A percentile compares a stretch with the other conserved stretches of the same genome.
phyloP scores from a whole-genome alignment of 345 rosid genomes.

The Geranium rotundifolium region DNA sequence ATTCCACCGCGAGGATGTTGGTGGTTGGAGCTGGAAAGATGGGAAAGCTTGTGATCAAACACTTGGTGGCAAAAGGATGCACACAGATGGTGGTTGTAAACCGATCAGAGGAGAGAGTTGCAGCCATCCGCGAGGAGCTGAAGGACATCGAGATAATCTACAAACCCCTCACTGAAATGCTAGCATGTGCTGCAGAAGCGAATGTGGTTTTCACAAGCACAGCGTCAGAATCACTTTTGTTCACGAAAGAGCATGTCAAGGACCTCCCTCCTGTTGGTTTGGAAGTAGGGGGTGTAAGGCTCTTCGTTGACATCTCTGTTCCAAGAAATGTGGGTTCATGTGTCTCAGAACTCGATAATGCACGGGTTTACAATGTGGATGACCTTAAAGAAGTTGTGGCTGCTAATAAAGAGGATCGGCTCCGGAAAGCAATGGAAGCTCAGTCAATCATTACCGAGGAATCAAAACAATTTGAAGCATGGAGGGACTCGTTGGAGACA shows the following conservation, averaged over 20 bases:
- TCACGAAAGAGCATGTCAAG: slow-evolving; percentile 53
- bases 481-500: slow-evolving; percentile 94
- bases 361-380: slow-evolving; percentile 75
- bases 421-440: slow-evolving; percentile 94
- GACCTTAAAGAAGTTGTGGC: slow-evolving; percentile 97
- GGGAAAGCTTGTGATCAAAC: slow-evolving; percentile 83
- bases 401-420: slow-evolving; percentile 89
- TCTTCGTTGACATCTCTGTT: slow-evolving; percentile 85
- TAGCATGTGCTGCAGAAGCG: slow-evolving; percentile 63
- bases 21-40: slow-evolving; percentile 69
- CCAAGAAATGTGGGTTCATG: slow-evolving; percentile 91
- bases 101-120: slow-evolving; percentile 68
- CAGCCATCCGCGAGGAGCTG: slow-evolving; percentile 65
- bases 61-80: slow-evolving; percentile 69
- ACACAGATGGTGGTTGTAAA: slow-evolving; percentile 47
- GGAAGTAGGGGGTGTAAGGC: slow-evolving; percentile 56
- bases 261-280: slow-evolving; percentile 42
- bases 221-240: slow-evolving; percentile 66
- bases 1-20: slow-evolving; percentile 42
- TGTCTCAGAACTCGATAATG: slow-evolving; percentile 38
- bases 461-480: slow-evolving; percentile 74
- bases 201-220: slow-evolving; percentile 96
- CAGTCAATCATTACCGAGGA: slow-evolving; percentile 69
- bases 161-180: slow-evolving; percentile 60
- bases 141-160: slow-evolving; percentile 54